phyloP scores from a whole-genome alignment of 2,329 filamentous ascomycete species.

The Fusarium beomiforme region DNA sequence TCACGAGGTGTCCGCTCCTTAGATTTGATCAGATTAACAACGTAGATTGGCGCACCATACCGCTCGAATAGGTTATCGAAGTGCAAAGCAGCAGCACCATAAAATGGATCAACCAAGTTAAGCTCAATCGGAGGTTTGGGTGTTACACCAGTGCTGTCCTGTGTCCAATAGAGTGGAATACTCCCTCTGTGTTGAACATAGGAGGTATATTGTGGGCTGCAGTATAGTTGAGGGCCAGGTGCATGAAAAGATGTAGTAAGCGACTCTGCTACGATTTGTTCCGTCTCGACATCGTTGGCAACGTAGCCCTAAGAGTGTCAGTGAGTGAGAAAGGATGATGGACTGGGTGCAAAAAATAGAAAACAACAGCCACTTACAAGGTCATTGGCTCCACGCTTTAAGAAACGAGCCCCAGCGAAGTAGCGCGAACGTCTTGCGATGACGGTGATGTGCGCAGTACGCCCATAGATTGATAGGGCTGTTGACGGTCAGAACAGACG shows the following conservation, averaged over 20 bases:
- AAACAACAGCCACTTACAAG: constrained; percentile 53
- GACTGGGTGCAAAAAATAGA: background rate
- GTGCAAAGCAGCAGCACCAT: constrained; percentile 89
- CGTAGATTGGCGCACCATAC: constrained; percentile 92
- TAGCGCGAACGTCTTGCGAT: constrained; percentile 92
- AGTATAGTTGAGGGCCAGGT: constrained; percentile 84
- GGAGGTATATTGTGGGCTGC: constrained; percentile 92
- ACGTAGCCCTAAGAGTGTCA: constrained; percentile 75
- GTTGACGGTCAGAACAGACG: background rate
- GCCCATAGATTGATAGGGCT: constrained; percentile 85
- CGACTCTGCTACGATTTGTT: constrained; percentile 96
- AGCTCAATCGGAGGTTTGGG: constrained; percentile 97
- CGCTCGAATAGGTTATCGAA: constrained; percentile 95
- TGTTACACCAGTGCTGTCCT: constrained; percentile 93
- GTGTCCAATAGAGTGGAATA: constrained; percentile 96
- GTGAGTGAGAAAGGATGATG: background rate
- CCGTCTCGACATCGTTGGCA: constrained; percentile 98
- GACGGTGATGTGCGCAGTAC: constrained; percentile 89
- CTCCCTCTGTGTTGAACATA: constrained; percentile 97
- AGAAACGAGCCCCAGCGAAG: constrained; percentile 92
- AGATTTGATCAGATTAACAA: constrained; percentile 89
- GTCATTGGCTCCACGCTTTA: constrained; percentile 96
- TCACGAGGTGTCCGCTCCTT: constrained; percentile 90
- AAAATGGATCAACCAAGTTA: constrained; percentile 96
- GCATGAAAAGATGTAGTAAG: constrained; percentile 95